These are phyloP conservation scores for Trypanosoma lewisi DNA, from an alignment of 208 protist species.

Conservation along the genomic window DNA sequence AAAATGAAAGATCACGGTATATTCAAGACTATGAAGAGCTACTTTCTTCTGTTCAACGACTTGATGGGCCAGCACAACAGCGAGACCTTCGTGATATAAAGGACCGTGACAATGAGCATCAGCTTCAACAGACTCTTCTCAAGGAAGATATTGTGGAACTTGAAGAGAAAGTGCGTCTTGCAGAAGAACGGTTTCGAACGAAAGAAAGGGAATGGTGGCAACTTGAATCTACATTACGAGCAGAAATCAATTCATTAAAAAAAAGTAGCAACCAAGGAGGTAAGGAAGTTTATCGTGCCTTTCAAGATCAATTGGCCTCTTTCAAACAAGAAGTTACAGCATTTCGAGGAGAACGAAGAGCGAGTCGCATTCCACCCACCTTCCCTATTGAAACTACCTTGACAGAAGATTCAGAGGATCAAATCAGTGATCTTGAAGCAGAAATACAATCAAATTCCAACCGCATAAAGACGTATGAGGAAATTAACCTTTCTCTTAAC, in stretches of 20 bases:
- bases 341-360: constrained; percentile 24
- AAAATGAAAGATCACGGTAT: constrained; percentile 54
- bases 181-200: constrained; percentile 46
- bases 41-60: constrained; percentile 26
- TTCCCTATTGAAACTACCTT: not conserved
- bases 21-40: constrained; percentile 53
- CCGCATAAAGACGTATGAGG: constrained; percentile 19
- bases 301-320: constrained; percentile 60
- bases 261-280: constrained; percentile 18
- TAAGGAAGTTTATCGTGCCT: constrained; percentile 53
- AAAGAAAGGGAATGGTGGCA: constrained; percentile 69
- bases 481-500: constrained; percentile 11
- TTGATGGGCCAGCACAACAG: constrained; percentile 22
- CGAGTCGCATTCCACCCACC: constrained; percentile 5
- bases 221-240: constrained; percentile 36
- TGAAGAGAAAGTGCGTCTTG: constrained; percentile 58
- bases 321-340: constrained; percentile 40
- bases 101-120: constrained; percentile 17
- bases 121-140: constrained; percentile 53
- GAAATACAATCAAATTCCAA: constrained; percentile 8
- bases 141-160: constrained; percentile 74
- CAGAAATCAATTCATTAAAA: constrained; percentile 36
- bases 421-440: constrained; percentile 18
- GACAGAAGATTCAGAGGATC: constrained; percentile 11
- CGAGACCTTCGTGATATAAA: constrained; percentile 25